phyloP scores from a whole-genome alignment of 2,329 filamentous ascomycete species.

The Tolypocladium paradoxum region DNA sequence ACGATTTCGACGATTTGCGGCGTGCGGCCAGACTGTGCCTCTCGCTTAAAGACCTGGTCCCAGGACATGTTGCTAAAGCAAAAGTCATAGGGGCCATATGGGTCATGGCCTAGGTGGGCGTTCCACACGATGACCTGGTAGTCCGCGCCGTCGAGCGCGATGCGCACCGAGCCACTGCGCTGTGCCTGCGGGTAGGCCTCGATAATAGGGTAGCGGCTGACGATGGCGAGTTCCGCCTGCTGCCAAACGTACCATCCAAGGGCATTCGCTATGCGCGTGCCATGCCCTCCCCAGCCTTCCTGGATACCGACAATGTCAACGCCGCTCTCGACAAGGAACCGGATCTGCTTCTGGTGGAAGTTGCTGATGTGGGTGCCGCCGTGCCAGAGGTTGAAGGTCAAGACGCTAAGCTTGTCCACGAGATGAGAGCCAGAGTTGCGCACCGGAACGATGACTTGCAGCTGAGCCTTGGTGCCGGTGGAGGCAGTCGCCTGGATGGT shows the following conservation, averaged over 20 bases:
- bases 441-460: conserved; percentile 22
- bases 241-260: conserved; percentile 28
- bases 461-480: conserved; percentile 12
- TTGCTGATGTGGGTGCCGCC: conserved; percentile 23
- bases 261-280: conserved; percentile 22
- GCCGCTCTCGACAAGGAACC: conserved; percentile 19
- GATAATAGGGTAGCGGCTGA: conserved; percentile 28
- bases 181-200: conserved; percentile 14
- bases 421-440: conserved; percentile 13
- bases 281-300: conserved; percentile 20
- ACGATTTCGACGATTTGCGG: conserved; percentile 25
- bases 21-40: conserved; percentile 24
- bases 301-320: conserved; percentile 27
- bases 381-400: conserved; percentile 30
- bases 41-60: conserved; percentile 21
- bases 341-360: conserved; percentile 27
- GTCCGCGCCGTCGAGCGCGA: conserved; percentile 21
- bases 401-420: conserved; percentile 21
- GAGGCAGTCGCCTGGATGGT: conserved; percentile 17
- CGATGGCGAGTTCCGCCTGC: conserved; percentile 20
- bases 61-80: conserved; percentile 25
- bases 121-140: conserved; percentile 24
- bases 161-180: conserved; percentile 19
- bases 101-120: conserved; percentile 24
- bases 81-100: conserved; percentile 33